Evolutionary conservation across 202 grass and related monocot genomes (phyloP).

Genomic region (Zoysia matrella): DNA sequence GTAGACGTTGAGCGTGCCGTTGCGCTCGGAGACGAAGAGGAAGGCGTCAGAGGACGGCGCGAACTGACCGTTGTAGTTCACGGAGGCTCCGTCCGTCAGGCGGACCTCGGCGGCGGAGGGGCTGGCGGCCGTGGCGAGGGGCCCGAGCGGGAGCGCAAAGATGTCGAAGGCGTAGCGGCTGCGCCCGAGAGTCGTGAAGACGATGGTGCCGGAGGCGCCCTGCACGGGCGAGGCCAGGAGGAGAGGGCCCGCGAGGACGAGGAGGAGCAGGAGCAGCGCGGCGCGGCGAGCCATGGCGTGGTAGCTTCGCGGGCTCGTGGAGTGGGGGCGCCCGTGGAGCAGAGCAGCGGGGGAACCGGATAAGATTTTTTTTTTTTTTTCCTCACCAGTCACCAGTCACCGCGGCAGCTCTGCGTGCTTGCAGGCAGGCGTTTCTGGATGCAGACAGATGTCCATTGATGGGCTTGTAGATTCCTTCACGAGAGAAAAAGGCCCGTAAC

Average conservation of each 20-base stretch:
- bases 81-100: constrained; percentile 83
- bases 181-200: constrained; percentile 89
- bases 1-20: constrained; percentile 59
- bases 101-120: constrained; percentile 35
- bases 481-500: too few species aligned
- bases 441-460: too few species aligned
- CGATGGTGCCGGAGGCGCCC: constrained; percentile 50
- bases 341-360: too few species aligned
- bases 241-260: constrained; percentile 1
- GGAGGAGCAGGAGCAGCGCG: background rate
- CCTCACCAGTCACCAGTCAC: too few species aligned
- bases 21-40: constrained; percentile 77
- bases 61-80: constrained; percentile 96
- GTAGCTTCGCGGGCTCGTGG: background rate
- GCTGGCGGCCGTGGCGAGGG: background rate
- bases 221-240: constrained; percentile 7
- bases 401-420: too few species aligned
- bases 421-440: too few species aligned
- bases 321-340: too few species aligned
- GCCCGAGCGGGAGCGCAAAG: constrained; percentile 62
- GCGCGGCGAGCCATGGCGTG: constrained; percentile 25
- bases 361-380: too few species aligned
- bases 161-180: constrained; percentile 93
- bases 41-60: constrained; percentile 50
- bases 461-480: too few species aligned